phyloP scores from a whole-genome alignment of 176 grass and related monocot species.

The Triticum dicoccoides region DNA sequence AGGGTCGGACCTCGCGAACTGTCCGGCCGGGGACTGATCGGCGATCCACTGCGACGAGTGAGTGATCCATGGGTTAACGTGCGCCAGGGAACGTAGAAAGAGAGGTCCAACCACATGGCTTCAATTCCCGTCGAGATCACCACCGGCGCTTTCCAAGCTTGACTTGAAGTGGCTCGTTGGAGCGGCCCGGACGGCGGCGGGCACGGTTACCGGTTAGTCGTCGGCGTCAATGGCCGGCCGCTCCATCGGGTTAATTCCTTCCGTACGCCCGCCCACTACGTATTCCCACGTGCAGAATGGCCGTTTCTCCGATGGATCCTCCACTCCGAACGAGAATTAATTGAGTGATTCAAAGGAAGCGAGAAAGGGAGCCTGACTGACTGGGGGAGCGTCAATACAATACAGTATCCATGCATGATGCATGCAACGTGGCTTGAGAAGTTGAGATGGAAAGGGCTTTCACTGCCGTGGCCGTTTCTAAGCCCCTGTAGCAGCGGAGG shows the following conservation, averaged over 20 bases:
- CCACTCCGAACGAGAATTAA: background rate
- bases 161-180: background rate
- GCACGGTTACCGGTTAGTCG: background rate
- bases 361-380: background rate
- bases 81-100: background rate
- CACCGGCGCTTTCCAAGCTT: background rate
- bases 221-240: background rate
- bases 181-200: background rate
- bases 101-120: constrained; percentile 17
- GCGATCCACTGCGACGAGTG: background rate
- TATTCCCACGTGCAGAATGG: background rate
- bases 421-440: background rate
- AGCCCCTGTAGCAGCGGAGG: no score
- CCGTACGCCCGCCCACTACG: background rate
- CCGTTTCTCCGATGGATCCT: background rate
- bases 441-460: background rate
- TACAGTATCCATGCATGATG: background rate
- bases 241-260: background rate
- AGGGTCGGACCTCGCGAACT: background rate
- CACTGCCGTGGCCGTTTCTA: background rate
- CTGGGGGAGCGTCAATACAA: background rate
- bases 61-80: background rate
- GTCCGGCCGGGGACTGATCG: background rate
- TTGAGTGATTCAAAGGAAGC: background rate
- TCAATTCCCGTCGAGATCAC: constrained; percentile 6